Evolutionary conservation across 139 green algal species (phyloP), one percentile per base, ranked within the genome.

Genomic region (Picochlorum sp.): DNA sequence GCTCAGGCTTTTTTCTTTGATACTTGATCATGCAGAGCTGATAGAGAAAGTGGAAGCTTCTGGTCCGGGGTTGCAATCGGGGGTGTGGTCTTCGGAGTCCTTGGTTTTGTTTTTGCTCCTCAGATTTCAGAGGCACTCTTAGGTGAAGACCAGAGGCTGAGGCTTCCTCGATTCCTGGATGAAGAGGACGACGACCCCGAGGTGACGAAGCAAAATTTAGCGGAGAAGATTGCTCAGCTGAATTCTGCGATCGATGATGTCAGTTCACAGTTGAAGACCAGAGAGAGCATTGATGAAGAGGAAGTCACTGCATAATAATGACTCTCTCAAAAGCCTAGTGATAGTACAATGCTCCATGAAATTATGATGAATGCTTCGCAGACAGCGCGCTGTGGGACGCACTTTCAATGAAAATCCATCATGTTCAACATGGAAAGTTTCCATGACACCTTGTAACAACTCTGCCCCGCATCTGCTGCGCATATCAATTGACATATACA

Each of bases 171-270:
- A 2, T 93, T 94, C 69, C 26, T 95, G 55, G 89, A 96, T 20
- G 89, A 96, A 14, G 81, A 91, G 68, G 62, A 77, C 4, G 55
- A 63, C 21, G 11, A 60, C 23, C 45, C 56, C 45, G 55, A 71
- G 54, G 45, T 68, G 4, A 75, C 72, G 45, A 79, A 71, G 61
- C 72, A 84, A 79, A 86, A 92, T 70, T 71, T 92, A 24, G 81
- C 88, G 13, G 85, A 94, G 51, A 95, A 96, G 75, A 96, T 90
- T 66, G 81, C 84, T 14, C 78, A 90, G 79, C 83, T 96, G 4
- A 96, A 96, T 65, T 68, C 80, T 7, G 88, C 86, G 0, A 96
- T 96, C 44, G 90, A 96, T 68, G 87, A 95, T 34, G 87, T 95
- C 14, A 90, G 88, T 1, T 65, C 82, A 2, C 77, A 91, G 62